Conservation (phyloP, 768 basidiomycete species). For the Sistotremastrum suecicum region DNA sequence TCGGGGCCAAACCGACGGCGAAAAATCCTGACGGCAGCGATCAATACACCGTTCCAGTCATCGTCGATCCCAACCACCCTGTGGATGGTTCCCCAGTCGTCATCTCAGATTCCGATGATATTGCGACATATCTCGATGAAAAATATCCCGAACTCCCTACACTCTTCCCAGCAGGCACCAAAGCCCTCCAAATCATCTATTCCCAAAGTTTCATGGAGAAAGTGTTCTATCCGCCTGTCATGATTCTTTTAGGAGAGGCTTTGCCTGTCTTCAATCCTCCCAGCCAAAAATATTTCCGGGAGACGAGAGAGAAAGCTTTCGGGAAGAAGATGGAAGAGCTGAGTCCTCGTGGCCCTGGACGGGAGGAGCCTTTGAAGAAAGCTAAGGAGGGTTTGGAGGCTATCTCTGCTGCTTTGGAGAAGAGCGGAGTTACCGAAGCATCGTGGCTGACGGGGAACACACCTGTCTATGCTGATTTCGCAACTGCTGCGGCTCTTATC, state of each 20-base stretch:
- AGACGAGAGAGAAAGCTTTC: conserved; percentile 18
- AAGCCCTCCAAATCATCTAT: conserved; percentile 54
- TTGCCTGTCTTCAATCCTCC: conserved; percentile 11
- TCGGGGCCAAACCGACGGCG: conserved; percentile 6
- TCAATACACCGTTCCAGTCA: conserved; percentile 55
- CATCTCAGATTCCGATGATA: conserved; percentile 43
- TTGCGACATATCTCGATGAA: conserved; percentile 60
- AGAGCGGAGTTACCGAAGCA: conserved; percentile 7
- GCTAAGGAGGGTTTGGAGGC: conserved; percentile 12
- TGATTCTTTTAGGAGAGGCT: conserved; percentile 6
- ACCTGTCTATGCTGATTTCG: too few relatives aligned
- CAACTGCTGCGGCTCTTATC: too few relatives aligned
- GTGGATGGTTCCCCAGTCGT: conserved; percentile 21
- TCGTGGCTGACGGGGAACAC: too few relatives aligned
- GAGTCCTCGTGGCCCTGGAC: conserved; percentile 15
- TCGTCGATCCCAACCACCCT: conserved; percentile 34
- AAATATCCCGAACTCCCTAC: conserved; percentile 49
- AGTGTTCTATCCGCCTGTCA: neutral
- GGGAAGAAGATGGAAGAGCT: conserved; percentile 24
- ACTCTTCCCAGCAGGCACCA: conserved; percentile 55
- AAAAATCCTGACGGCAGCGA: conserved; percentile 39
- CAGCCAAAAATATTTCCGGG: conserved; percentile 20
- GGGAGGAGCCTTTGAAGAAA: conserved; percentile 16
- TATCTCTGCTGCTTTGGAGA: conserved; percentile 19
- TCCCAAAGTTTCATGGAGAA: conserved; percentile 52